These are phyloP conservation scores for Tinospora cordifolia DNA, from an alignment of 164 flowering plant species.

Conservation along the genomic window DNA sequence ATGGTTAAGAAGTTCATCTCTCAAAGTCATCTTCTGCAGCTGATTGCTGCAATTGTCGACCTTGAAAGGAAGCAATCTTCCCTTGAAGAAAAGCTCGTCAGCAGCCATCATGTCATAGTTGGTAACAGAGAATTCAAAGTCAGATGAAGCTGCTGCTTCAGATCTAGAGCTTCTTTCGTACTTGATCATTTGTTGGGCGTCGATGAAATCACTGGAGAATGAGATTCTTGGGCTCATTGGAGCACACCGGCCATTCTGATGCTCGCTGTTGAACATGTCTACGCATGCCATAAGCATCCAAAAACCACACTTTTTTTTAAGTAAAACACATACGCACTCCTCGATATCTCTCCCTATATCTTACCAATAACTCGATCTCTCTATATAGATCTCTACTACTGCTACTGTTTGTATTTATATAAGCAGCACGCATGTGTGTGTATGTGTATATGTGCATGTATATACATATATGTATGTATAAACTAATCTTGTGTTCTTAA, in stretches of 20 bases:
- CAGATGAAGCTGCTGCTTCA: constrained; percentile 34
- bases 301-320: neutral
- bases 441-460: too few relatives aligned
- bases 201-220: constrained; percentile 70
- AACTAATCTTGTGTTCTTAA: neutral
- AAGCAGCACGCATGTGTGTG: neutral
- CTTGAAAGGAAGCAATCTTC: constrained; percentile 56
- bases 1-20: constrained; percentile 48
- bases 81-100: constrained; percentile 68
- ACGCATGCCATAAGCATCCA: constrained; percentile 48
- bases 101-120: constrained; percentile 52
- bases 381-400: neutral
- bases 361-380: neutral
- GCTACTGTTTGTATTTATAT: neutral
- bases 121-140: constrained; percentile 59
- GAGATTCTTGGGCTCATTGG: constrained; percentile 76
- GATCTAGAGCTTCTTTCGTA: constrained; percentile 33
- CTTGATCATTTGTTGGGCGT: constrained; percentile 33
- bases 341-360: neutral
- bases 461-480: neutral
- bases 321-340: neutral
- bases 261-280: constrained; percentile 62
- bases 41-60: constrained; percentile 26
- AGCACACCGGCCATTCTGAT: constrained; percentile 29
- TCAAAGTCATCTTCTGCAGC: constrained; percentile 40